phyloP scores from a whole-genome alignment of 2,329 filamentous ascomycete species.

The Hypoxylon sp. region DNA sequence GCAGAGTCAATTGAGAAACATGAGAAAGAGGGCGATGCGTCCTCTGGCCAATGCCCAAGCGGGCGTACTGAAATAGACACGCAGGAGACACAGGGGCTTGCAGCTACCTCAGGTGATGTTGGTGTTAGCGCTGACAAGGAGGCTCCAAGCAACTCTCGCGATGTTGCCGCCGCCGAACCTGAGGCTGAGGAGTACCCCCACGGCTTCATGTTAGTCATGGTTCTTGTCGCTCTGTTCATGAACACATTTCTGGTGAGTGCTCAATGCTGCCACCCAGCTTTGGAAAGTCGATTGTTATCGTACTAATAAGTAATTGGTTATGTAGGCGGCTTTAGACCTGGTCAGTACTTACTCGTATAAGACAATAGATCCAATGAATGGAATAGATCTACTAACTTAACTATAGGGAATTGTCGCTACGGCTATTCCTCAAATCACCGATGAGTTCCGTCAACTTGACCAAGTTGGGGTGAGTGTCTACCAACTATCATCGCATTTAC shows the following conservation, averaged over 20 bases:
- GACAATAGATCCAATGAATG: background rate
- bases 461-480: conserved; percentile 50
- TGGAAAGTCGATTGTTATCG: background rate
- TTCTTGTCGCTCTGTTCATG: background rate
- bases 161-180: background rate
- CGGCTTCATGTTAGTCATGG: background rate
- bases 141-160: background rate
- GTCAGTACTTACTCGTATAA: background rate
- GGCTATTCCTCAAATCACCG: conserved; percentile 53
- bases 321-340: background rate
- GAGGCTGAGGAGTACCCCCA: background rate
- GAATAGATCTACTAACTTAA: background rate
- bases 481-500: background rate
- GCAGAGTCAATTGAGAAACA: background rate
- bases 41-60: background rate
- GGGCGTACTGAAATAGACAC: background rate
- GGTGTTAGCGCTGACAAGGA: conserved; percentile 2
- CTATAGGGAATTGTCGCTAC: conserved; percentile 50
- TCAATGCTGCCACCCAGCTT: background rate
- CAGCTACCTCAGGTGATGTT: background rate
- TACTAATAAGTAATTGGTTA: background rate
- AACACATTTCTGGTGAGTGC: background rate
- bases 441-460: conserved; percentile 53
- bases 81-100: conserved; percentile 4
- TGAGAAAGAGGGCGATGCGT: conserved; percentile 5